Evolutionary conservation across 441 rosid genomes (phyloP), one percentile per base, ranked within the genome.

Genomic region (Gossypium davidsonii): DNA sequence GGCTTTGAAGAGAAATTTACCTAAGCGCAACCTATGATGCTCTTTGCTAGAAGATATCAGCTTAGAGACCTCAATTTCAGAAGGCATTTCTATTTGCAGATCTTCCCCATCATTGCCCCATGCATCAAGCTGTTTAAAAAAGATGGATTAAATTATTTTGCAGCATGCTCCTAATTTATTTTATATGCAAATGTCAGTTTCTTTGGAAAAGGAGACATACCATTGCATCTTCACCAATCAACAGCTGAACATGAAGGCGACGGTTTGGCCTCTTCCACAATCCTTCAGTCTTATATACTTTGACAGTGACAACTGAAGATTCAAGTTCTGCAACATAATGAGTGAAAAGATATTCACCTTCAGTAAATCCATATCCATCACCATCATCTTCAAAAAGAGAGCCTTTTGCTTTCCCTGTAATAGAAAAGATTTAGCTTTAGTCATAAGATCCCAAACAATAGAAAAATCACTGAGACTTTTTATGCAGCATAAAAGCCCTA

Each of bases 31-130:
- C 73, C 56, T 82, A 70, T 79, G 79, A 58, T 84, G 78, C 82
- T 85, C 82, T 78, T 85, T 88, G 58, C 91, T 82, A 12, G 59
- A 70, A 46, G 83, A 78, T 77, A 88, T 78, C 78, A 93, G 70
- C 70, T 75, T 59, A 61, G 83, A 78, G 26, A 86, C 77, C 79
- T 83, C 87, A 37, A 56, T 73, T 72, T 85, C 88, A 52, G 91
- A 78, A 77, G 99, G 98, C 77, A 91, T 48, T 42, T 31, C 70
- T 68, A 95, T 85, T 77, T 88, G 84, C 77, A 95, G 37, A 28
- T 69, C 72, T 49, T 91, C 94, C 75, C 99, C 99, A 83, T 95
- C 99, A 84, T 77, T 85, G 76, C 98, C 97, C 96, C 93, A 90
- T 53, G 85, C 78, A 78, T 89, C 89, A 79, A 92, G 86, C 99